Conservation (phyloP, 352 stramenopile genomes). For the Phytophthora europaea region DNA sequence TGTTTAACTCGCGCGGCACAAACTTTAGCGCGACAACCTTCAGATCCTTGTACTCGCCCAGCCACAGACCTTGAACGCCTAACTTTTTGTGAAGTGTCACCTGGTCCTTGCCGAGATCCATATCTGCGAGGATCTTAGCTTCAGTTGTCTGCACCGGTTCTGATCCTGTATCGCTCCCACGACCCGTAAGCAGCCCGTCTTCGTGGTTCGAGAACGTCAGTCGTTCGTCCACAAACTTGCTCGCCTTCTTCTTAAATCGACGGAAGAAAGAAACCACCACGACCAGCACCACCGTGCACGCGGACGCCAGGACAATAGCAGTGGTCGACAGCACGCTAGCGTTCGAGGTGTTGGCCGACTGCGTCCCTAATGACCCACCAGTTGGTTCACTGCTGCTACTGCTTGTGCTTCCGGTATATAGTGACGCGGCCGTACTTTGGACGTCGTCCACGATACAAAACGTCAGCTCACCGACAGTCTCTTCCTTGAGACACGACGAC, state of each 20-base stretch:
- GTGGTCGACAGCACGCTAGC: constrained; percentile 21
- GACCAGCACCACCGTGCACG: constrained; percentile 38
- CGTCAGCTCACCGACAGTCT: constrained; percentile 35
- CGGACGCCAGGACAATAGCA: constrained; percentile 35
- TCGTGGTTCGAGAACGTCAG: constrained; percentile 46
- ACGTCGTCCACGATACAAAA: constrained; percentile 44
- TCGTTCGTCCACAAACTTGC: constrained; percentile 46
- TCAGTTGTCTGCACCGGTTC: constrained; percentile 10
- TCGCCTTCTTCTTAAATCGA: constrained; percentile 48
- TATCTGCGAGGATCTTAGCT: constrained; percentile 46
- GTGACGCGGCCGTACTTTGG: constrained; percentile 14
- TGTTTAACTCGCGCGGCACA: constrained; percentile 43
- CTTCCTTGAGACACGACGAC: constrained; percentile 42
- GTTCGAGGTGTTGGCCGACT: constrained; percentile 17
- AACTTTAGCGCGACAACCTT: constrained; percentile 71
- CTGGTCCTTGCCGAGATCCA: constrained; percentile 62
- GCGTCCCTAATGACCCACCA: constrained; percentile 27
- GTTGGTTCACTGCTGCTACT: constrained; percentile 13
- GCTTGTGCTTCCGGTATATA: constrained; percentile 3
- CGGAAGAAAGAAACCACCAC: constrained; percentile 50
- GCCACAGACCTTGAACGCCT: constrained; percentile 61
- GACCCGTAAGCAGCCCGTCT: constrained; percentile 30
- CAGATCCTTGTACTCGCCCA: constrained; percentile 52
- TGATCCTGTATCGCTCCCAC: constrained; percentile 17
- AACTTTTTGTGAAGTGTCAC: constrained; percentile 64